Percentiles rank a stretch among this genome's conserved stretches.
These are phyloP conservation scores for Dissoconium aciculare DNA, from an alignment of 2,329 filamentous ascomycete genomes.

Conservation along the genomic window DNA sequence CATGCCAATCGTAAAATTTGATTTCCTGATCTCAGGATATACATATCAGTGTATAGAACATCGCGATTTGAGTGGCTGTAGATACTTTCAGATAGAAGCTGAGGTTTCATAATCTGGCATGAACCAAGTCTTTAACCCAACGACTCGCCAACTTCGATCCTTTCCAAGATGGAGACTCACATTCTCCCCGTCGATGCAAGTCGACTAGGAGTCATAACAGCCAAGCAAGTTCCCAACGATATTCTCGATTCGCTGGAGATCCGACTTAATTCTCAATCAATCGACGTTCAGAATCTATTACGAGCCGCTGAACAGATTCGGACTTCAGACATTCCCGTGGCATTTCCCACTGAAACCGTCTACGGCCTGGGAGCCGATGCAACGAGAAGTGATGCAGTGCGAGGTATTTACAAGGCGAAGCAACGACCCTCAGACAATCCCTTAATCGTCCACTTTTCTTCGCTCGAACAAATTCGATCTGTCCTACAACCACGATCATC, in stretches of 20 bases:
- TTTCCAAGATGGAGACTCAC: conserved; percentile 23
- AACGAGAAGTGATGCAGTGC: conserved; percentile 66
- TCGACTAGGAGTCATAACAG: conserved; percentile 25
- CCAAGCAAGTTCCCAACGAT: conserved; percentile 17
- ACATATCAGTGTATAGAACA: too few species aligned
- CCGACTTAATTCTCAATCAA: conserved; percentile 20
- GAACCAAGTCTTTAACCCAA: too few species aligned
- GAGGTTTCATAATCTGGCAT: too few species aligned
- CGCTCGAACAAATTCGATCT: conserved; percentile 56
- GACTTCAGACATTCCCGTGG: conserved; percentile 59
- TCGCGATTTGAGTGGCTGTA: too few species aligned
- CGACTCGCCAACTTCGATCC: too few species aligned
- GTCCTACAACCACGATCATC: conserved; percentile 36
- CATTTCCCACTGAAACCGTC: conserved; percentile 94
- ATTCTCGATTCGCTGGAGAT: conserved; percentile 24
- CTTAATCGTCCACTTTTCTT: conserved; percentile 81
- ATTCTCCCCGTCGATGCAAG: conserved; percentile 29
- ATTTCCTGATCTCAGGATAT: too few species aligned
- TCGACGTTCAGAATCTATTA: conserved; percentile 39
- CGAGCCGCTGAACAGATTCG: conserved; percentile 53
- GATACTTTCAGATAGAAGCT: too few species aligned
- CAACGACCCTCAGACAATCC: conserved; percentile 86
- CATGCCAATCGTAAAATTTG: too few species aligned
- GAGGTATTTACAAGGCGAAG: conserved; percentile 86
- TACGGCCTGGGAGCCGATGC: conserved; percentile 96